phyloP scores from a whole-genome alignment of 192 early-diverging fungal species.

The Oehlia diaphana region DNA sequence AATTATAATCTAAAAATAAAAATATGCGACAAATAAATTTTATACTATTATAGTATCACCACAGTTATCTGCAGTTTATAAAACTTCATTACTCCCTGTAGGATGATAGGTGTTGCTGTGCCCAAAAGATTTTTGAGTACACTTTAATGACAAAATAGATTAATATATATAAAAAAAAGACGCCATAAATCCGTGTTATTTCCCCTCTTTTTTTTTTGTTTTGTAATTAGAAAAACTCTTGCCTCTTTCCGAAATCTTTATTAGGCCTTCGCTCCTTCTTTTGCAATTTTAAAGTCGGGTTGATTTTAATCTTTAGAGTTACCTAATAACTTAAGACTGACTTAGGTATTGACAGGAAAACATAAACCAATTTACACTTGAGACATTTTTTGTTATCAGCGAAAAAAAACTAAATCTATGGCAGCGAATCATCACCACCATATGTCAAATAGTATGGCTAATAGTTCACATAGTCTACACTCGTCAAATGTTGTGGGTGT shows the following conservation, averaged over 20 bases:
- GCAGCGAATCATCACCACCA: conserved; percentile 28
- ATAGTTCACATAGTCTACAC: conserved; percentile 39
- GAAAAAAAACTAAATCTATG: not conserved
- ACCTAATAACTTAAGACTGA: not conserved
- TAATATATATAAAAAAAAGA: not conserved
- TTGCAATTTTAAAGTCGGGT: not conserved
- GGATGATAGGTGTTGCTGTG: not conserved
- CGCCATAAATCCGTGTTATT: not conserved
- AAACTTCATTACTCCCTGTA: too few species aligned
- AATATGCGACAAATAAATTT: too few species aligned
- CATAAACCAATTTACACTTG: not conserved
- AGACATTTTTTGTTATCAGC: not conserved
- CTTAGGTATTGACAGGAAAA: not conserved
- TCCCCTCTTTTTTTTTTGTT: not conserved
- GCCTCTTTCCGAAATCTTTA: not conserved
- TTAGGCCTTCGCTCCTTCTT: not conserved
- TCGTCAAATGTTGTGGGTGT: conserved; percentile 90
- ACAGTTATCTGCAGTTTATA: too few species aligned
- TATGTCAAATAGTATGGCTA: conserved; percentile 27
- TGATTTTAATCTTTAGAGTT: not conserved
- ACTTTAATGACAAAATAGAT: not conserved
- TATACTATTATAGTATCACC: too few species aligned
- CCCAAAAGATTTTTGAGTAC: not conserved
- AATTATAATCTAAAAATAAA: too few species aligned
- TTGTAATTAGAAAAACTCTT: not conserved